Evolutionary conservation across 2,329 filamentous ascomycete species (phyloP).

Genomic region (Fusarium torulosum): DNA sequence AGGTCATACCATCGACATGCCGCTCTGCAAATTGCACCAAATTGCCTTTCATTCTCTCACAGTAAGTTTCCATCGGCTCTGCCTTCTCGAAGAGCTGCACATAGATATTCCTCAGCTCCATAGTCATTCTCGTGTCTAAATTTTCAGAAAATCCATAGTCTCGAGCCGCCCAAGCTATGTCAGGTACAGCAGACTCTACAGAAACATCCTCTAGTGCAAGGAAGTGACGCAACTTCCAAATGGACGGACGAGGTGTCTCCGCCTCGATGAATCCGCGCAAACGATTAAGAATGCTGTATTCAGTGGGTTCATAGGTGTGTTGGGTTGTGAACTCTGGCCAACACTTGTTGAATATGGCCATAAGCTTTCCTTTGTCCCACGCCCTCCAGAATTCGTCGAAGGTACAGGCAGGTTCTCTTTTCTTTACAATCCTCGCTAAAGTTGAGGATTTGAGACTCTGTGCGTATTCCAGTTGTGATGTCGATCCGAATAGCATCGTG

Average conservation of each 20-base stretch:
- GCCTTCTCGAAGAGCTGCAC: background rate
- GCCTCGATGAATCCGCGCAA: background rate
- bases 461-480: too few species aligned
- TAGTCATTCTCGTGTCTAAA: background rate
- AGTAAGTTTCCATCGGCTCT: background rate
- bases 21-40: background rate
- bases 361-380: too few species aligned
- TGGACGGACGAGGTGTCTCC: background rate
- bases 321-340: too few species aligned
- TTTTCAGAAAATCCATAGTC: background rate
- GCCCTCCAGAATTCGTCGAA: too few species aligned
- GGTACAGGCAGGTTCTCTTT: too few species aligned
- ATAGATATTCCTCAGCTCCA: background rate
- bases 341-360: too few species aligned
- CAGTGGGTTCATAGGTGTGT: too few species aligned
- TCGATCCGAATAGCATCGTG: too few species aligned
- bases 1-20: background rate
- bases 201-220: background rate
- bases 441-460: too few species aligned
- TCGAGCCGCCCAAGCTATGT: background rate
- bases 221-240: background rate
- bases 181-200: background rate
- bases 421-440: too few species aligned
- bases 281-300: background rate
- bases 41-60: background rate